Conservation (phyloP, 169 alveolate genomes). For the Plasmodium adleri region DNA sequence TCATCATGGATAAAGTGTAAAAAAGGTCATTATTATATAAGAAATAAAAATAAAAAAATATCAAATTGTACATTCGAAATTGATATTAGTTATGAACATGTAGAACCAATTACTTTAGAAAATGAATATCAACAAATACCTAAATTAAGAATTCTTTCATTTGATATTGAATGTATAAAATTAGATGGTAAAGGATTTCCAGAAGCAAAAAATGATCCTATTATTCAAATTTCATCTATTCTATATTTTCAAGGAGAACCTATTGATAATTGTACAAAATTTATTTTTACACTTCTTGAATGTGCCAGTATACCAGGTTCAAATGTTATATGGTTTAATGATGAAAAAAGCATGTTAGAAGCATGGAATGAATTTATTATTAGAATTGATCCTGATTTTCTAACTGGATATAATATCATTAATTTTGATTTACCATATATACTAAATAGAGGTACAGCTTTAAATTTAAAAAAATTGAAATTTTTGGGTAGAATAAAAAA, state of each 20-base stretch:
- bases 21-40: slow-evolving; percentile 70
- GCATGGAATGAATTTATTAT: slow-evolving; percentile 92
- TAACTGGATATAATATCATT: slow-evolving; percentile 98
- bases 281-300: slow-evolving; percentile 87
- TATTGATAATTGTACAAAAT: slow-evolving; percentile 76
- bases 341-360: slow-evolving; percentile 86
- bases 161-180: slow-evolving; percentile 92
- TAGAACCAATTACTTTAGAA: slow-evolving; percentile 83
- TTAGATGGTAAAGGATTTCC: slow-evolving; percentile 96
- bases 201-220: slow-evolving; percentile 94
- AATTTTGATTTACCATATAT: slow-evolving; percentile 98
- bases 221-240: slow-evolving; percentile 96
- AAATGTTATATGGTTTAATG: slow-evolving; percentile 86
- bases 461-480: slow-evolving; percentile 89
- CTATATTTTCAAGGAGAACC: slow-evolving; percentile 85
- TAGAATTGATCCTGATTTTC: slow-evolving; percentile 95
- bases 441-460: slow-evolving; percentile 93
- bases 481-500: slow-evolving; percentile 88
- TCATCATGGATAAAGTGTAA: slow-evolving; percentile 95
- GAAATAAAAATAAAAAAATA: slow-evolving; percentile 40
- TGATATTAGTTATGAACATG: slow-evolving; percentile 81
- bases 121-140: slow-evolving; percentile 57
- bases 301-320: slow-evolving; percentile 92
- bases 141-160: slow-evolving; percentile 27
- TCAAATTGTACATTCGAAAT: slow-evolving; percentile 82